phyloP scores from a whole-genome alignment of 2,329 filamentous ascomycete genomes.

The Fusarium praegraminearum region DNA sequence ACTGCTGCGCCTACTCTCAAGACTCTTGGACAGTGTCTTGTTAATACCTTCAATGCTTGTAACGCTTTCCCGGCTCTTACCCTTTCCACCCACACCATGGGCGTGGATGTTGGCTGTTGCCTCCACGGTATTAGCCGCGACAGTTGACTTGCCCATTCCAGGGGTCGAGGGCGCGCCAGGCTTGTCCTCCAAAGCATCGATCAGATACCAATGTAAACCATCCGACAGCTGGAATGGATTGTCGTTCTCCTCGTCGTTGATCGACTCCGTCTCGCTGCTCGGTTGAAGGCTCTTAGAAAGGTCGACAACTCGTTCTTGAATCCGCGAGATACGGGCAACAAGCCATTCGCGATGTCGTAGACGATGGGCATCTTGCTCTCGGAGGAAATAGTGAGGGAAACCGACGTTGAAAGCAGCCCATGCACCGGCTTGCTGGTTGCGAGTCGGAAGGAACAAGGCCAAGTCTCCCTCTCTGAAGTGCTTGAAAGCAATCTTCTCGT shows the following conservation, averaged over 20 bases:
- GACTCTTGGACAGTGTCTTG: slow-evolving; percentile 84
- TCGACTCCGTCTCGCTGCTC: slow-evolving; percentile 62
- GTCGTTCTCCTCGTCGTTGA: slow-evolving; percentile 81
- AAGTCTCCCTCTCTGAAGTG: slow-evolving; percentile 97
- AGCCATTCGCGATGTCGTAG: slow-evolving; percentile 91
- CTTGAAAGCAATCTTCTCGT: slow-evolving; percentile 95
- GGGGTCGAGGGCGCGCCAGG: slow-evolving; percentile 91
- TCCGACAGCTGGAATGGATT: slow-evolving; percentile 98
- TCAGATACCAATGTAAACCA: slow-evolving; percentile 93
- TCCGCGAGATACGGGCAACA: slow-evolving; percentile 90
- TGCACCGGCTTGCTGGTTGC: slow-evolving; percentile 92
- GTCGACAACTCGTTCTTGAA: slow-evolving; percentile 94
- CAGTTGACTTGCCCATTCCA: slow-evolving; percentile 90
- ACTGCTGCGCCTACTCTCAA: slow-evolving; percentile 92
- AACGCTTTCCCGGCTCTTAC: slow-evolving; percentile 59
- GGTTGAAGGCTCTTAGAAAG: slow-evolving; percentile 79
- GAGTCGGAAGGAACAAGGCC: slow-evolving; percentile 91
- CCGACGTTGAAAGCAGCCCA: slow-evolving; percentile 99
- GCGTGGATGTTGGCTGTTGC: slow-evolving; percentile 79
- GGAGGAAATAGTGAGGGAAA: slow-evolving; percentile 95
- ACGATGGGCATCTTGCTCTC: slow-evolving; percentile 90
- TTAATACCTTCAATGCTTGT: slow-evolving; percentile 78
- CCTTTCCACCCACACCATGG: slow-evolving; percentile 60
- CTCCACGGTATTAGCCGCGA: slow-evolving; percentile 87
- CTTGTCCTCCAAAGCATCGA: slow-evolving; percentile 94